Evolutionary conservation across 2,329 filamentous ascomycete species (phyloP).

Genomic region (Seiridium unicorne): DNA sequence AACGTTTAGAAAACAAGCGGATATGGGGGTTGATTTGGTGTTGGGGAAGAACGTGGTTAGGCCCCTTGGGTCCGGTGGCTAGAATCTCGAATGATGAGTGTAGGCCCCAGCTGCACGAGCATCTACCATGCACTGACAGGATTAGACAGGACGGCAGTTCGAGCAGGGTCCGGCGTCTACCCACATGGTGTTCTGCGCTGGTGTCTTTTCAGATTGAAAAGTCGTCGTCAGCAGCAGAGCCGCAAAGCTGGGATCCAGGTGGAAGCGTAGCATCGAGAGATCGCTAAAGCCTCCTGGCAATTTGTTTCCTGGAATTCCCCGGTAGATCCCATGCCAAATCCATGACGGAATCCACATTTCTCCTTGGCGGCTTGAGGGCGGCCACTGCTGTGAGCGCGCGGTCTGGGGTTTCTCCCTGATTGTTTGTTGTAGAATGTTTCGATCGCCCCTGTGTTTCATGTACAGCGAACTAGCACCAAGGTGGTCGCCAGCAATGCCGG

Average conservation of each 20-base stretch:
- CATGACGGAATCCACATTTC: neutral
- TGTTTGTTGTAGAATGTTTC: neutral
- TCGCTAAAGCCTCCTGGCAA: slow-evolving; percentile 5
- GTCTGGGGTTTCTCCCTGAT: neutral
- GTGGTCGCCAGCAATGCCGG: too few species aligned
- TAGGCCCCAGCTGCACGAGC: neutral
- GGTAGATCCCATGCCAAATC: slow-evolving; percentile 1
- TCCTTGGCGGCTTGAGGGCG: neutral
- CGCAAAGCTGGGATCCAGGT: neutral
- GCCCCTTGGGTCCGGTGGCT: neutral
- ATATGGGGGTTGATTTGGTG: neutral
- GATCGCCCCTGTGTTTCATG: neutral
- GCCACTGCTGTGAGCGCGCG: neutral
- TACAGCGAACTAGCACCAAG: neutral
- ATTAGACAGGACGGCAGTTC: neutral
- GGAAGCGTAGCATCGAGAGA: neutral
- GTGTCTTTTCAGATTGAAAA: slow-evolving; percentile 6
- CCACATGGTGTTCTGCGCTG: neutral
- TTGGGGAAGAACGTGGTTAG: neutral
- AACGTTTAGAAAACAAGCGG: neutral
- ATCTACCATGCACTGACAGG: neutral
- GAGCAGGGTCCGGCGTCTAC: neutral
- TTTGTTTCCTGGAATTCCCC: neutral
- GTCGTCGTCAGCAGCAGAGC: slow-evolving; percentile 6
- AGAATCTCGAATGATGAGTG: neutral